Evolutionary conservation across 768 basidiomycete genomes (phyloP).

Genomic region (Suillus alpinus): DNA sequence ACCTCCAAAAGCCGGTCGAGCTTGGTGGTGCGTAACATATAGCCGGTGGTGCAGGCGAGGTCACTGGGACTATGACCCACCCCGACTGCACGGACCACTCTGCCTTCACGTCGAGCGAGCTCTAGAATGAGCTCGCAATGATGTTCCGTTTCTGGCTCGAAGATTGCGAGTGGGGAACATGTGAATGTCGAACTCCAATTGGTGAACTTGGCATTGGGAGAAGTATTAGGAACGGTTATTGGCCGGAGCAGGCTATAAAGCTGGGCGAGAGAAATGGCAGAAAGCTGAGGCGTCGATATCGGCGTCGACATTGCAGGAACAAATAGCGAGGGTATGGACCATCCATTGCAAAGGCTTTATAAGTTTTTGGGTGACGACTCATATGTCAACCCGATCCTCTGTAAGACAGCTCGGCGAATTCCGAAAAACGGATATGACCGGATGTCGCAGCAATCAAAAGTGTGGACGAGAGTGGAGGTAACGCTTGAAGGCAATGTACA

Average conservation of each 20-base stretch:
- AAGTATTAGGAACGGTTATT: constrained; percentile 46
- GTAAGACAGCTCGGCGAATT: constrained; percentile 10
- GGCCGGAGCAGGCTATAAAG: constrained; percentile 56
- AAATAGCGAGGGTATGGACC: constrained; percentile 36
- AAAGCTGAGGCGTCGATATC: constrained; percentile 28
- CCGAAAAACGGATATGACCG: constrained; percentile 18
- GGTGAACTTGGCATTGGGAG: constrained; percentile 49
- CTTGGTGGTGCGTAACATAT: constrained; percentile 77
- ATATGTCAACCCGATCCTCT: constrained; percentile 26
- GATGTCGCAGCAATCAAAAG: constrained; percentile 5
- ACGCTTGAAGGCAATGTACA: constrained; percentile 11
- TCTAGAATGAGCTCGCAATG: constrained; percentile 78
- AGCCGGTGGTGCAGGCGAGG: constrained; percentile 85
- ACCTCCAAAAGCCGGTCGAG: constrained; percentile 78
- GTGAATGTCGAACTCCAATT: constrained; percentile 88
- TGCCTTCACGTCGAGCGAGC: constrained; percentile 71
- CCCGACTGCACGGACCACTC: constrained; percentile 76
- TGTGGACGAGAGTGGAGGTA: constrained; percentile 9
- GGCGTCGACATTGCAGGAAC: constrained; percentile 35
- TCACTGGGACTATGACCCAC: constrained; percentile 94
- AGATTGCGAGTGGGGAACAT: constrained; percentile 67
- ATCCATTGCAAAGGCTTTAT: constrained; percentile 23
- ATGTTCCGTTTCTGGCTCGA: constrained; percentile 66
- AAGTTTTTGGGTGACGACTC: constrained; percentile 27
- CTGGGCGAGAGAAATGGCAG: constrained; percentile 40